phyloP scores from a whole-genome alignment of 2,329 filamentous ascomycete species.

The Calonectria fujianensis region DNA sequence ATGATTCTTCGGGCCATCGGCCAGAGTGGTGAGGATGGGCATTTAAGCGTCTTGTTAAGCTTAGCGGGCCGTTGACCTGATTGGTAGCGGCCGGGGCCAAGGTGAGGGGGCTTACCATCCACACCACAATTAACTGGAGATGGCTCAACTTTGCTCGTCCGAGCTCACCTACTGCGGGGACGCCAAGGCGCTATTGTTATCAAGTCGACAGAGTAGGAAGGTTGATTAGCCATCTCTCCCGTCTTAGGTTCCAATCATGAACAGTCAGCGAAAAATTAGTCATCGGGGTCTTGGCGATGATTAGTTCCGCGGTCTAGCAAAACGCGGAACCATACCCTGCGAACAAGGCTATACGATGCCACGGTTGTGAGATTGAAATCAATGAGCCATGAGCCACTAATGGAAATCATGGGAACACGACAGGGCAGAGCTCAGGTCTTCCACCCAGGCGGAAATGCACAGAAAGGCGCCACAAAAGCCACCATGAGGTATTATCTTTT shows the following conservation, averaged over 20 bases:
- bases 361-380: not conserved
- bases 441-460: not conserved
- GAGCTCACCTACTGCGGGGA: conserved; percentile 17
- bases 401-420: too few species aligned
- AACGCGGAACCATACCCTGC: too few species aligned
- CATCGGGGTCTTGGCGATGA: not conserved
- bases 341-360: not conserved
- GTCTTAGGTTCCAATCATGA: too few species aligned
- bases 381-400: too few species aligned
- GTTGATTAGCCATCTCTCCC: conserved; percentile 7
- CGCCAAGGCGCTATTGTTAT: conserved; percentile 35
- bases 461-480: too few species aligned
- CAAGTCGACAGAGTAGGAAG: conserved; percentile 6
- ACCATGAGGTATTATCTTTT: not conserved
- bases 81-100: conserved; percentile 1
- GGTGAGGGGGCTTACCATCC: conserved; percentile 32
- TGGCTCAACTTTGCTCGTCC: conserved; percentile 27
- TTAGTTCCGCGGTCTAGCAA: not conserved
- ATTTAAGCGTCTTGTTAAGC: conserved; percentile 37
- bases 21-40: not conserved
- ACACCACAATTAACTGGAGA: conserved; percentile 17
- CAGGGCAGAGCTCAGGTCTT: not conserved
- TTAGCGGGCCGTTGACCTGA: not conserved
- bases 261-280: not conserved
- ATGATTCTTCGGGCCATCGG: not conserved